Evolutionary conservation across 2,329 filamentous ascomycete genomes (phyloP), one percentile per base, ranked within the genome.

Genomic region (Fusarium sarcochroum): DNA sequence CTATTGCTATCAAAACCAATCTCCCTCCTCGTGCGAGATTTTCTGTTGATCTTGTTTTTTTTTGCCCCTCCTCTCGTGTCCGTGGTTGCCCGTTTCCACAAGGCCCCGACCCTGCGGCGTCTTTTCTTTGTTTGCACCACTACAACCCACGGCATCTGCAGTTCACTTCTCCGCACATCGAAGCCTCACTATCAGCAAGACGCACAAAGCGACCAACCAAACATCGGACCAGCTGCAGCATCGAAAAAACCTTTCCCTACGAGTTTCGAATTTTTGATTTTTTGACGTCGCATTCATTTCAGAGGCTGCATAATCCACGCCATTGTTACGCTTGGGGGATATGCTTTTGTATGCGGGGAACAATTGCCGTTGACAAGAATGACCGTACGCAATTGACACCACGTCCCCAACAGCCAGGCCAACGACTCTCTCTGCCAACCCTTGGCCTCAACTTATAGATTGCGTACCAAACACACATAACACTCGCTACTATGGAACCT

Each of bases 401-500:
- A 50, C 65, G 63, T 66, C 54, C 53, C 56, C 56, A 65, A 62
- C 62, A 61, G 59, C 66, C 50, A 63, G 66, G 57, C 61, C 48
- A 30, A 44, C 55, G 32, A 63, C 59, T 61, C 44, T 47, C 23
- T 53, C 60, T 51, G 59, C 34, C 27, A n/a, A 48, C 58, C 42
- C 32, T 71, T 71, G 57, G 50, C 51, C 54, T 46, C 46, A 35
- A 54, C 55, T 45, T 34, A 66, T 52, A 62, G 49, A 45, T 50
- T 58, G 50, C 64, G n/a, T 56, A 50, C 53, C 30, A 44, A 25
- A 62, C 59, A 56, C 44, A 52, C 27, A 63, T 40, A 38, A 66
- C 49, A 61, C 27, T 54, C 55, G 52, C 61, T 63, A 73, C 72
- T 63, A 89, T 91, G 85, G 87, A 87, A 50, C 79, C 85, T 42